These are phyloP conservation scores for Monilinia laxa DNA, from an alignment of 2,329 filamentous ascomycete genomes.

Conservation along the genomic window DNA sequence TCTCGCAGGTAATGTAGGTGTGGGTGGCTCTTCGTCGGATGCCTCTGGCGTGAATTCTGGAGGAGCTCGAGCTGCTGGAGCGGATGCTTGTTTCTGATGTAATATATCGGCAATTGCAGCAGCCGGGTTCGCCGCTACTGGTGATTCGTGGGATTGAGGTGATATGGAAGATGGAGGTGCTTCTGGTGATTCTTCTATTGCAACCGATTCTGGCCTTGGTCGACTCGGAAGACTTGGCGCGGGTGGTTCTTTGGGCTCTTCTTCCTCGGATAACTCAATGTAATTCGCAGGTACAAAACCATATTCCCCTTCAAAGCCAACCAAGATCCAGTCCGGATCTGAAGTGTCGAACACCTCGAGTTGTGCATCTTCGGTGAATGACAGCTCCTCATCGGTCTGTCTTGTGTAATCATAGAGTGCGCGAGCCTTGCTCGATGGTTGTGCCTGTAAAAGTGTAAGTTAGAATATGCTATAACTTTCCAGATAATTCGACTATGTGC, in stretches of 20 bases:
- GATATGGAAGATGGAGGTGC: constrained; percentile 15
- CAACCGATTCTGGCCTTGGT: constrained; percentile 38
- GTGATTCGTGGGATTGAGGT: constrained; percentile 24
- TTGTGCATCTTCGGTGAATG: constrained; percentile 83
- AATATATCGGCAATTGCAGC: constrained; percentile 57
- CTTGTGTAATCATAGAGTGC: constrained; percentile 98
- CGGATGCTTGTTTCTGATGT: constrained; percentile 37
- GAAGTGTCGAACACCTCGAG: constrained; percentile 85
- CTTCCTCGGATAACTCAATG: constrained; percentile 65
- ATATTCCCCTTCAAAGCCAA: constrained; percentile 79
- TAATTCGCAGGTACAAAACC: constrained; percentile 97
- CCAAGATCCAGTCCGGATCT: constrained; percentile 95
- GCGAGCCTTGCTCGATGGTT: constrained; percentile 68
- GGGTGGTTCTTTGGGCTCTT: constrained; percentile 38
- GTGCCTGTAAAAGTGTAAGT: constrained; percentile 51
- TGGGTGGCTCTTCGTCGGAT: constrained; percentile 61
- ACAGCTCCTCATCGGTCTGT: constrained; percentile 96
- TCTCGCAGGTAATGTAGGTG: constrained; percentile 62
- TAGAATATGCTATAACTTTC: constrained; percentile 19
- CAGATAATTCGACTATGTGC: neutral
- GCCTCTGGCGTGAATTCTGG: constrained; percentile 65
- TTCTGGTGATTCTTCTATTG: constrained; percentile 25
- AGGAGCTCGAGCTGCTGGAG: constrained; percentile 44
- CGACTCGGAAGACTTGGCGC: constrained; percentile 41
- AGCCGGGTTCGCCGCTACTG: constrained; percentile 35